A percentile compares a stretch with the other conserved stretches of the same genome.
Evolutionary conservation across 495 filamentous ascomycete species (phyloP).

Genomic region (Xylaria sp.): DNA sequence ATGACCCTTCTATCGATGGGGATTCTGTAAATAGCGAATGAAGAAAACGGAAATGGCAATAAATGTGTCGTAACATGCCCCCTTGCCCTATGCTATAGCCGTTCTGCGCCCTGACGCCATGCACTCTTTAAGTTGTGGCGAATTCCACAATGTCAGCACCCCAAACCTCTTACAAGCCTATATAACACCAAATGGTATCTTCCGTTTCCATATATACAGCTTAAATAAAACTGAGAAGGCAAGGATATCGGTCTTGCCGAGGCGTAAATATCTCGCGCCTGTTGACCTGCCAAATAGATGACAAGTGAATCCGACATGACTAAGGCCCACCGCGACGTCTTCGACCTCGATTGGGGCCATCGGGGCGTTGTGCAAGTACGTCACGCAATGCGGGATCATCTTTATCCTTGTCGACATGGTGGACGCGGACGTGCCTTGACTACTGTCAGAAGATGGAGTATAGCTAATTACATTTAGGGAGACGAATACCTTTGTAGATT

Average conservation of each 20-base stretch:
- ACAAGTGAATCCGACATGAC: constrained; percentile 1
- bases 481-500: constrained; percentile 90
- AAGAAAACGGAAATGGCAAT: constrained; percentile 1
- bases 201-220: constrained; percentile 23
- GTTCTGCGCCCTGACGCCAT: constrained; percentile 32
- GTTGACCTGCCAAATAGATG: background rate
- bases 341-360: constrained; percentile 84
- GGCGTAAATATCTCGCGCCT: background rate
- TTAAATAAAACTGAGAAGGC: background rate
- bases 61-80: constrained; percentile 26
- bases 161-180: constrained; percentile 11
- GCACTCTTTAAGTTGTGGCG: constrained; percentile 26
- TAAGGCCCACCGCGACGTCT: constrained; percentile 65
- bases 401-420: constrained; percentile 85
- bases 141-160: constrained; percentile 16
- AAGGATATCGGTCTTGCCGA: background rate
- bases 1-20: background rate
- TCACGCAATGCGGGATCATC: constrained; percentile 81
- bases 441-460: constrained; percentile 31
- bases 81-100: constrained; percentile 40
- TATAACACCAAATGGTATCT: background rate
- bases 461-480: constrained; percentile 5
- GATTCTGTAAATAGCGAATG: background rate
- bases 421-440: constrained; percentile 82
- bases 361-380: constrained; percentile 81